A percentile compares a stretch with the other conserved stretches of the same genome.
These are phyloP conservation scores for Tulasnella sp. DNA, from an alignment of 768 basidiomycete genomes.

Conservation along the genomic window DNA sequence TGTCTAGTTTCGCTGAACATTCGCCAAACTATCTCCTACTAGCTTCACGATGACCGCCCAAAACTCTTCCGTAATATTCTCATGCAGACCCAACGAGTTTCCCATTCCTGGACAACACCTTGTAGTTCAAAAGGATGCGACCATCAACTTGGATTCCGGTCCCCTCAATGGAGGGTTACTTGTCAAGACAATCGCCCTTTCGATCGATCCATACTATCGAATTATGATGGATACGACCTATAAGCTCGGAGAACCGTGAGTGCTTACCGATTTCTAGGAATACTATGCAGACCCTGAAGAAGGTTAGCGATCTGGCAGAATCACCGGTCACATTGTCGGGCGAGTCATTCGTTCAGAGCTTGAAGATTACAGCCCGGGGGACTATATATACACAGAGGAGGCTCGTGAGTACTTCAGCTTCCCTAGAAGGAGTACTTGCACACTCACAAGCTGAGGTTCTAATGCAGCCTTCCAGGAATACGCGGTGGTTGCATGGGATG, in stretches of 20 bases:
- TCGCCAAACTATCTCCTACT: not conserved
- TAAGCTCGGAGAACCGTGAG: not conserved
- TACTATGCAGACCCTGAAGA: too few relatives aligned
- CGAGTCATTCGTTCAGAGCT: not conserved
- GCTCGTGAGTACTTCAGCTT: not conserved
- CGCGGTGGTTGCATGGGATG: not conserved
- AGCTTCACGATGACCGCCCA: not conserved
- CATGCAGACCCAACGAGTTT: not conserved
- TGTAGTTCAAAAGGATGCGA: not conserved
- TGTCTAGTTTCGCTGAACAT: not conserved
- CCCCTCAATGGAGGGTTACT: conserved; percentile 33
- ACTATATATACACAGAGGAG: not conserved
- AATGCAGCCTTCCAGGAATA: conserved; percentile 6
- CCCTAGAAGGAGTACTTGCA: not conserved
- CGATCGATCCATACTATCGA: conserved; percentile 31
- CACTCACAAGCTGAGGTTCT: not conserved
- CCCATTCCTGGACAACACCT: not conserved
- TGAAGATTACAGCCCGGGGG: not conserved
- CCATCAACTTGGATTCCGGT: conserved; percentile 18
- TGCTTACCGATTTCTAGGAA: not conserved
- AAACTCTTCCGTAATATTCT: not conserved
- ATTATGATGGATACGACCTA: not conserved
- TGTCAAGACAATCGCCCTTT: conserved; percentile 22
- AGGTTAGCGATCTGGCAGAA: not conserved
- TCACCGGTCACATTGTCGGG: not conserved